phyloP scores from a whole-genome alignment of 208 protist genomes.

The Leishmania turanica region DNA sequence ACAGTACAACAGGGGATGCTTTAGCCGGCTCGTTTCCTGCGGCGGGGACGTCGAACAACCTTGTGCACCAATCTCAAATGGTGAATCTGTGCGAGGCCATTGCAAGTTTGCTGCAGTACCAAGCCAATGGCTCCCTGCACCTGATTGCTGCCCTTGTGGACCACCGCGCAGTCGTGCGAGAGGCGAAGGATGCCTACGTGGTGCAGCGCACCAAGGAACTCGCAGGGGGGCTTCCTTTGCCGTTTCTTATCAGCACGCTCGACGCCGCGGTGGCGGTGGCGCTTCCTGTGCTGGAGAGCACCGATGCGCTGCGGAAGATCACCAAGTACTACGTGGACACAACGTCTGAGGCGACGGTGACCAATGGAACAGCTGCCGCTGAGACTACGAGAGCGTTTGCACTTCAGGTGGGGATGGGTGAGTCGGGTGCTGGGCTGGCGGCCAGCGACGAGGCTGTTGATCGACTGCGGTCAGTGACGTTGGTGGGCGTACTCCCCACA shows the following conservation, averaged over 20 bases:
- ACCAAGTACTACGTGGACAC: conserved; percentile 30
- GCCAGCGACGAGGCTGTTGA: conserved; percentile 38
- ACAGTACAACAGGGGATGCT: neutral
- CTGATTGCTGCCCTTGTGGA: conserved; percentile 61
- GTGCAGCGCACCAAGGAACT: conserved; percentile 25
- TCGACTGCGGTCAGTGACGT: conserved; percentile 52
- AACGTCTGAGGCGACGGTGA: conserved; percentile 6
- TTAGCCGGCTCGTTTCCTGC: neutral
- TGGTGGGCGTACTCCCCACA: conserved; percentile 85
- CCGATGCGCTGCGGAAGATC: conserved; percentile 23
- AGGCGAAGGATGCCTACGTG: conserved; percentile 44
- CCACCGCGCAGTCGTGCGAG: conserved; percentile 50
- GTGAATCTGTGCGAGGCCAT: conserved; percentile 72
- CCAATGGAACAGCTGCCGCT: conserved; percentile 12
- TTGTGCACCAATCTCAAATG: conserved; percentile 44
- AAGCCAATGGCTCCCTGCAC: conserved; percentile 48
- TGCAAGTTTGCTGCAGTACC: conserved; percentile 75
- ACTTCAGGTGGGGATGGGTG: conserved; percentile 7
- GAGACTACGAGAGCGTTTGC: conserved; percentile 12
- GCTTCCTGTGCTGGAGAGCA: conserved; percentile 44
- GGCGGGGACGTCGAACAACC: neutral
- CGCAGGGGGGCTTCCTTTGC: conserved; percentile 18
- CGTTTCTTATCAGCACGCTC: conserved; percentile 73
- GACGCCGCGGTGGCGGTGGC: conserved; percentile 53
- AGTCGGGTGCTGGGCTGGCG: conserved; percentile 24